Evolutionary conservation across 768 basidiomycete genomes (phyloP).

Genomic region (Tylopilus sp.): DNA sequence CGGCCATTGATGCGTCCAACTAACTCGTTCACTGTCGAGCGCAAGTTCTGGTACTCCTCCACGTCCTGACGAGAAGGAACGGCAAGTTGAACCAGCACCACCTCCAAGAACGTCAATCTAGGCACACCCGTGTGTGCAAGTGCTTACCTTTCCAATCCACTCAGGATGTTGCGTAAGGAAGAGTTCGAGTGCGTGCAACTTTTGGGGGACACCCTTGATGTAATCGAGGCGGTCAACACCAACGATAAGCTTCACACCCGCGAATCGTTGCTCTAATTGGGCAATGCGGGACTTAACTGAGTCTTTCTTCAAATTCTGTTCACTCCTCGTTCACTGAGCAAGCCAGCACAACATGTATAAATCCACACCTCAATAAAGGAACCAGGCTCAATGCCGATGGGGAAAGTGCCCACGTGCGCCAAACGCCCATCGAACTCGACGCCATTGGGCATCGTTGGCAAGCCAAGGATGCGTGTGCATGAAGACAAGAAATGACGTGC

Average conservation of each 20-base stretch:
- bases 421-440: conserved; percentile 94
- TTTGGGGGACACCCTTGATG: conserved; percentile 99
- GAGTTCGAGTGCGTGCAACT: conserved; percentile 92
- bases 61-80: conserved; percentile 98
- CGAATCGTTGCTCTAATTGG: conserved; percentile 85
- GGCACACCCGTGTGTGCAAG: neutral
- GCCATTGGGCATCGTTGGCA: conserved; percentile 97
- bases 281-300: conserved; percentile 78
- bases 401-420: conserved; percentile 97
- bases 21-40: conserved; percentile 94
- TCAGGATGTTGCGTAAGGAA: conserved; percentile 98
- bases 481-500: conserved; percentile 99
- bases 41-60: conserved; percentile 97
- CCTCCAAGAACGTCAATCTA: conserved; percentile 39
- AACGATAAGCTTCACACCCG: conserved; percentile 94
- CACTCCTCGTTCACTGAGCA: neutral
- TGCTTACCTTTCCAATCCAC: conserved; percentile 90
- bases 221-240: conserved; percentile 98
- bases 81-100: conserved; percentile 94
- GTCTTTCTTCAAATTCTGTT: conserved; percentile 73
- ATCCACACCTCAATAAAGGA: conserved; percentile 78
- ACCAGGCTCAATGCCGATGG: conserved; percentile 94
- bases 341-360: neutral
- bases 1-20: conserved; percentile 98
- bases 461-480: conserved; percentile 91